Conservation (phyloP, 2,329 filamentous ascomycete species). For the Paramyrothecium roridum region DNA sequence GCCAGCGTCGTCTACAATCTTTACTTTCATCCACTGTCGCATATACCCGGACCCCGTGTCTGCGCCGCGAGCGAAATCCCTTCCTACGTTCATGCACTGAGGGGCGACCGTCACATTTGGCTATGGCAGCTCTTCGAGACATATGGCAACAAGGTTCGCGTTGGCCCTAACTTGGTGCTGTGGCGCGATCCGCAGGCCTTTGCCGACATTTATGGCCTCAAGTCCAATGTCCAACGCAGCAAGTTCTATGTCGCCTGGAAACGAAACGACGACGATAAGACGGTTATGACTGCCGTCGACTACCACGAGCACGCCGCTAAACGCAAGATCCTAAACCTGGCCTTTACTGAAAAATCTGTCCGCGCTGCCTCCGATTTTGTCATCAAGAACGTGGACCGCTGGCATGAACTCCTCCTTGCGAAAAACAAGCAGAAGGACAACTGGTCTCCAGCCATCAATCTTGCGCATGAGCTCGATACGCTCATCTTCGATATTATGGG, state of each 20-base stretch:
- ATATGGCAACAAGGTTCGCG: slow-evolving; percentile 3
- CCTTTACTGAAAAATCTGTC: slow-evolving; percentile 3
- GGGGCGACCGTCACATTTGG: slow-evolving; percentile 3
- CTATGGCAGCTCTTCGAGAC: slow-evolving; percentile 6
- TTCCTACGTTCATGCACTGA: background rate
- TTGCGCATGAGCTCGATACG: background rate
- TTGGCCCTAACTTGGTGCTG: slow-evolving; percentile 2
- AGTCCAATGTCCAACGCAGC: slow-evolving; percentile 5
- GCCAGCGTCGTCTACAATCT: slow-evolving; percentile 5
- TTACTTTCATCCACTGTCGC: slow-evolving; percentile 3
- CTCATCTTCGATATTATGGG: slow-evolving; percentile 5
- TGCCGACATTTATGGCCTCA: slow-evolving; percentile 2
- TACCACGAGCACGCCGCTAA: slow-evolving; percentile 1
- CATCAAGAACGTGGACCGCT: slow-evolving; percentile 4
- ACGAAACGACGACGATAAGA: background rate
- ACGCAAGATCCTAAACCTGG: slow-evolving; percentile 2
- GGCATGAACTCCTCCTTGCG: slow-evolving; percentile 1
- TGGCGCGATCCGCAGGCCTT: slow-evolving; percentile 4
- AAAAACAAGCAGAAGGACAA: background rate
- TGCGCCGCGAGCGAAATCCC: slow-evolving; percentile 1
- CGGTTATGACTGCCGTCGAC: background rate
- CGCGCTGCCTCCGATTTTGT: background rate
- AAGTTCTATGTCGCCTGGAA: background rate
- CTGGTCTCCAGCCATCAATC: background rate
- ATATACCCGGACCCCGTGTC: slow-evolving; percentile 2